A percentile compares a stretch with the other conserved stretches of the same genome.
phyloP scores from a whole-genome alignment of 169 alveolate species.

The Babesia caballi region DNA sequence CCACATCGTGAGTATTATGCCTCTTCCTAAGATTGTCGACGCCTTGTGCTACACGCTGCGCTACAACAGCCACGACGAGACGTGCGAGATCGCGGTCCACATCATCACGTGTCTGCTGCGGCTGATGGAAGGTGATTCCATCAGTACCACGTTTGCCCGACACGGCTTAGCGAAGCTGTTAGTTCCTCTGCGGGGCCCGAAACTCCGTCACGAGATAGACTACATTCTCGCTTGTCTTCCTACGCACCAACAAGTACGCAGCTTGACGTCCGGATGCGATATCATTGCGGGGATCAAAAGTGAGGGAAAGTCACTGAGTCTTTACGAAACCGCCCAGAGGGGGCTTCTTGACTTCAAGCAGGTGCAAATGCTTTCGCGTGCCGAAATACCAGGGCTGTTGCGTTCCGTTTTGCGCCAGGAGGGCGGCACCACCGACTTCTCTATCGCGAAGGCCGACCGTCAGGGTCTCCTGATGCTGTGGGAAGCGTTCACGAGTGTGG shows the following conservation, averaged over 20 bases:
- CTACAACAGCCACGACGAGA: constrained; percentile 3
- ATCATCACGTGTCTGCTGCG: constrained; percentile 1
- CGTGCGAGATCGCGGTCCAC: constrained; percentile 19
- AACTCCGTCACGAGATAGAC: not conserved
- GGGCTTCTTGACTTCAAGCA: not conserved
- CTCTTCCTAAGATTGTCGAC: not conserved
- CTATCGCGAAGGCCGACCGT: not conserved
- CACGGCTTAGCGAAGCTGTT: not conserved
- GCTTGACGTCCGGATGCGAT: constrained; percentile 4
- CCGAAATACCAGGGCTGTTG: not conserved
- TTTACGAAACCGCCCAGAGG: not conserved
- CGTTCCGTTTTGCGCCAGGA: not conserved
- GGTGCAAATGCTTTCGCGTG: not conserved
- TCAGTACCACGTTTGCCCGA: not conserved
- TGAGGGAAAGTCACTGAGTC: not conserved
- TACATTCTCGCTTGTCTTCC: constrained; percentile 7
- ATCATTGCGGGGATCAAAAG: not conserved
- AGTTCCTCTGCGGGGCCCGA: not conserved
- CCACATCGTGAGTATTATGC: not conserved
- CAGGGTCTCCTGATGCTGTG: not conserved
- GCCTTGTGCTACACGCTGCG: constrained; percentile 31
- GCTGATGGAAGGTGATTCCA: not conserved
- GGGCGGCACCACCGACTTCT: not conserved
- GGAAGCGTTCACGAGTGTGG: not conserved
- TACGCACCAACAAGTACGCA: no score